Base-by-base conservation (phyloP, 495 filamentous ascomycete species). In the Penicillium paradoxum region DNA sequence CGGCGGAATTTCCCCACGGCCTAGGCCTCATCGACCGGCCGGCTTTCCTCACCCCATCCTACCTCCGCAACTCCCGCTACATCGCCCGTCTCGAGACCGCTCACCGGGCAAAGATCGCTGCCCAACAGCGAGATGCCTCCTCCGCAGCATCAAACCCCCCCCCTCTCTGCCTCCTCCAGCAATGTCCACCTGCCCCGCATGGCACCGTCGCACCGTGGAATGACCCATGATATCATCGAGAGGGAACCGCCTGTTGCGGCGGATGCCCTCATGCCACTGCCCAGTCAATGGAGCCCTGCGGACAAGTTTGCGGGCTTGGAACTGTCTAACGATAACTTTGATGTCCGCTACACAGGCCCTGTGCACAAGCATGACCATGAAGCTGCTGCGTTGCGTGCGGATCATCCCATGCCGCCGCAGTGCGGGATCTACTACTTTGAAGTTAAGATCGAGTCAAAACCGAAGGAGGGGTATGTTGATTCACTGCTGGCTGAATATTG, bases 341-440 rank as follows among this genome's bases (percentile, higher is more conserved):
- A 96, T 61, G 85, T 95, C 19, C 84, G 87, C 54, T 95, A 89
- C 62, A 71, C 69, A 22, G 85, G 85, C 21, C 69, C 75, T 0
- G 66, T 73, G 39, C 85, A 86, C 65, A 76, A 77, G 27, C 72
- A 77, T 56, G 88, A 96, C 30, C 86, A 90, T 64, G 93, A 97
- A 62, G 89, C 90, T 45, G 90, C 83, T 32, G 81, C 90, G 14
- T 80, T 96, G 54, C 85, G 93, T 30, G 83, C 95, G 32, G 89
- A 99, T 61, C 78, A 91, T 67, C 83, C 84, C 22, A 97, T 98
- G 85, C 88, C 93, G n/a, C 78, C 84, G 41, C 84, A 95, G 67
- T 91, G 87, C 58, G 93, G 93, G 0, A 86, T 98, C 49, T 97
- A 96, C 70, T 99, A 99, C 67, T 99, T 87, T 68, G 93, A 99